A percentile compares a stretch with the other conserved stretches of the same genome.
Conservation (phyloP, 1,139 yeast genomes). For the Diutina mesorugosa region DNA sequence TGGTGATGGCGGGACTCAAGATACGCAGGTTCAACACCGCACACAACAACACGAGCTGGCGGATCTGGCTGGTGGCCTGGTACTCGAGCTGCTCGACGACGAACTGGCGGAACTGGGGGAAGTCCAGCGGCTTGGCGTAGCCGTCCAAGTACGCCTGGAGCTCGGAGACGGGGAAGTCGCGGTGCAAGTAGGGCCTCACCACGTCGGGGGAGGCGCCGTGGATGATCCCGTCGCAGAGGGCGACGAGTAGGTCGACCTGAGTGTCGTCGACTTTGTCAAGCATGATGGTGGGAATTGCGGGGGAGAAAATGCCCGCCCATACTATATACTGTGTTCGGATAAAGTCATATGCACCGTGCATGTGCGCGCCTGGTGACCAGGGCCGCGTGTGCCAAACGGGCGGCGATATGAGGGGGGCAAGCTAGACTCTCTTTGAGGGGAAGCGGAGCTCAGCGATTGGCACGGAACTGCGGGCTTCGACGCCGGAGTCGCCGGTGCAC, state of each 20-base stretch:
- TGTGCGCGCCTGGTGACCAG: not conserved
- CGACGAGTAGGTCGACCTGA: slow-evolving; percentile 16
- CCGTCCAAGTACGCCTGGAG: slow-evolving; percentile 21
- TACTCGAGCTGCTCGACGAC: slow-evolving; percentile 10
- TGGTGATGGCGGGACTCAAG: slow-evolving; percentile 24
- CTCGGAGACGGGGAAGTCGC: slow-evolving; percentile 16
- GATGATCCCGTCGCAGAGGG: slow-evolving; percentile 23
- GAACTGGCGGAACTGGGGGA: slow-evolving; percentile 15
- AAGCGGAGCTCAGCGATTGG: too few relatives aligned
- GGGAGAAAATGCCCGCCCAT: not conserved
- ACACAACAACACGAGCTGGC: slow-evolving; percentile 15
- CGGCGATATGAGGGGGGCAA: not conserved
- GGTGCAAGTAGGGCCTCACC: slow-evolving; percentile 16
- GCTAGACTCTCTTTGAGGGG: too few relatives aligned
- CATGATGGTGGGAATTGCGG: not conserved
- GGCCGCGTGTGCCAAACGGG: not conserved
- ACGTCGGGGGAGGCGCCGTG: slow-evolving; percentile 20
- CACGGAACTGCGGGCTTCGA: too few relatives aligned
- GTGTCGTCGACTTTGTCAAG: slow-evolving; percentile 9
- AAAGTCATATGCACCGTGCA: not conserved
- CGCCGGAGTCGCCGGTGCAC: too few relatives aligned
- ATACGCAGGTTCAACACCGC: slow-evolving; percentile 18
- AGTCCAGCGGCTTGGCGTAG: slow-evolving; percentile 18
- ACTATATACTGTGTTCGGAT: not conserved
- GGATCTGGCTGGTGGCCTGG: slow-evolving; percentile 9